Evolutionary conservation across 768 basidiomycete genomes (phyloP), one percentile per base, ranked within the genome.

Genomic region (Pleurotus djamor): DNA sequence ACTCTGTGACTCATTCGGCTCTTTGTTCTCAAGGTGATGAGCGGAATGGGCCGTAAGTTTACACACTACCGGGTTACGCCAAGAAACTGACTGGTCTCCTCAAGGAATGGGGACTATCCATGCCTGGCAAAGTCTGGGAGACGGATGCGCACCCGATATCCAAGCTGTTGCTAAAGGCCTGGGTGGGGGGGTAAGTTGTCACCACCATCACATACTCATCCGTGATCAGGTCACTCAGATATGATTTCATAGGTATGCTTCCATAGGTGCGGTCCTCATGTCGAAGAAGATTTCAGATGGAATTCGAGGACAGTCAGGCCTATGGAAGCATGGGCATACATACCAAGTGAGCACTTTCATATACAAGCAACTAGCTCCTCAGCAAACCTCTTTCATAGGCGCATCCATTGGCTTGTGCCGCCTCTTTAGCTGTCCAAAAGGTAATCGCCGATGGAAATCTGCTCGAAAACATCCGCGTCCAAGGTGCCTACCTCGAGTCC

Each of bases 141-240:
- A 94, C 65, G 87, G 86, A 28, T 83, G 79, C 38, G 74, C 84
- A 13, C 94, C 94, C 43, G 94, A 96, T 72, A 79, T 96, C 34
- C 93, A 96, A 72, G 90, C 91, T 5, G 80, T 95, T 34, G 94
- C 93, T 0, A 96, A 96, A 70, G 92, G 94, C 12, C 82, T 96
- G 5, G 93, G 92, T 50, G 94, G 92, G 72, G 72, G 94, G 94
- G 86, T 92, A 69, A 64, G 82, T 68, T 35, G 17, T 59, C 12
- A 4, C 32, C 14, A 12, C 12, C 48, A n/a, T 8, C 16, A 16
- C 9, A n/a, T 36, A n/a, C 44, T 4, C n/a, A 12, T 38, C 37
- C 9, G 14, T n/a, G 43, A 28, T 33, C 16, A 28, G 21, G 21
- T 28, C 21, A 4, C 13, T 52, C 50, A 63, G 43, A 62, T 52